Evolutionary conservation across 805 yeast genomes (phyloP).

Genomic region (Lachancea quebecensis): DNA sequence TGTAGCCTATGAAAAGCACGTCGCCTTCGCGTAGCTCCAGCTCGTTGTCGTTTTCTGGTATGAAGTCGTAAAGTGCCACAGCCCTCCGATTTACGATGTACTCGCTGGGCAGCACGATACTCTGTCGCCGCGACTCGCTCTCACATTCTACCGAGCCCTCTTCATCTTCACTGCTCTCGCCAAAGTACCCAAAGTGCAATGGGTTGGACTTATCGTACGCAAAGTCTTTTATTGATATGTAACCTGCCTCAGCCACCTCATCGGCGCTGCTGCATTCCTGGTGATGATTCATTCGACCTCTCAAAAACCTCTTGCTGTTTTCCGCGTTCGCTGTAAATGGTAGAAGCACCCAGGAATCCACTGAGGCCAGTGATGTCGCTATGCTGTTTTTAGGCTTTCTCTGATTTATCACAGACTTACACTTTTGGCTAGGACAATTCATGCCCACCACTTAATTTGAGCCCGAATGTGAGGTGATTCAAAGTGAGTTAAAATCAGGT

Average conservation of each 20-base stretch:
- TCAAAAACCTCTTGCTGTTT: not conserved
- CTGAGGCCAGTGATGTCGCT: too few species aligned
- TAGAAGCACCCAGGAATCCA: too few species aligned
- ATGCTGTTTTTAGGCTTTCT: too few species aligned
- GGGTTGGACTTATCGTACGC: conserved; percentile 71
- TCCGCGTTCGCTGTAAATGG: too few species aligned
- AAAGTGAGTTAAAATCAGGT: too few species aligned
- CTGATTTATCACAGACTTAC: too few species aligned
- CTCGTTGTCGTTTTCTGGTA: conserved; percentile 93
- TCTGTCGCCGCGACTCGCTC: conserved; percentile 10
- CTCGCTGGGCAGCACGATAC: conserved; percentile 29
- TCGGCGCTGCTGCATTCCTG: not conserved
- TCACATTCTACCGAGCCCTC: conserved; percentile 10
- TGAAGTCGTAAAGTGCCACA: conserved; percentile 80
- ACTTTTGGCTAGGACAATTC: too few species aligned
- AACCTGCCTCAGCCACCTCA: conserved; percentile 17
- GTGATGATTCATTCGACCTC: not conserved
- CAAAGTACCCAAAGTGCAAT: conserved; percentile 55
- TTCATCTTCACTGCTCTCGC: conserved; percentile 21
- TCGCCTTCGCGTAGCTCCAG: conserved; percentile 74
- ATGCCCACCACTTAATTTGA: too few species aligned
- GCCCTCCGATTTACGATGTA: conserved; percentile 51
- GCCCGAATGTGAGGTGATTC: too few species aligned
- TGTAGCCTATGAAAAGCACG: conserved; percentile 72
- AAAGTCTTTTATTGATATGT: conserved; percentile 64